Base-by-base conservation (phyloP, 805 yeast species). In the Brettanomyces naardenensis region DNA sequence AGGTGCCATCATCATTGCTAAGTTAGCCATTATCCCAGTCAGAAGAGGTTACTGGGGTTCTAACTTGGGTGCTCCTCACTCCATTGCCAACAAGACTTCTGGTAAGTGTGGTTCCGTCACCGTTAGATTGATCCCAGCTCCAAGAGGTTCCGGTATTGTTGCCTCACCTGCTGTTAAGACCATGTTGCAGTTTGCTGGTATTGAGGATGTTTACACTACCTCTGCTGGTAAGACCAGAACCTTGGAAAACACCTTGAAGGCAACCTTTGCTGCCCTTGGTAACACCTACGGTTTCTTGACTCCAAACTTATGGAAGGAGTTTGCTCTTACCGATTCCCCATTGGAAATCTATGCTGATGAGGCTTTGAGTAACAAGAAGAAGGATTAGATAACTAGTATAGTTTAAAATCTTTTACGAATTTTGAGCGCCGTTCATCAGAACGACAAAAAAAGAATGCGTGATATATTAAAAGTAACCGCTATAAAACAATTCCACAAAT, bases 1-100 rank as follows among this genome's bases (percentile, higher is more conserved):
- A 77, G 96, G 97, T 62, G 98, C 97, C 62, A 90, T 92, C 77
- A 80, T 88, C 80, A 88, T 92, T 67, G 98, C 98, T 71, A 92
- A 92, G 80, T 81, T 92, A 66, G 83, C 96, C 58, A 83, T 92
- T 73, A 88, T 92, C 69, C 98, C 98, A 68, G 90, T 92, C 78
- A 90, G 98, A 83, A 88, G 98, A 82, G 98, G 98, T 79, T 92
- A 92, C 92, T 92, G 98, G 98, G 98, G 98, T 75, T 73, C 95
- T 70, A 87, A 88, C 80, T 85, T 92, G 73, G 98, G 98, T 82
- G 83, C 85, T 72, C 98, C 98, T 66, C 98, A 92, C 84, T 85
- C 98, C 56, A 82, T 90, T 66, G 90, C 96, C 64, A 72, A 81
- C 74, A 92, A 92, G 88, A 87, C 89, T 68, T 83, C 97, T 57